Evolutionary conservation across 2,329 filamentous ascomycete genomes (phyloP), one percentile per base, ranked within the genome.

Genomic region (Verticillium dahliae): DNA sequence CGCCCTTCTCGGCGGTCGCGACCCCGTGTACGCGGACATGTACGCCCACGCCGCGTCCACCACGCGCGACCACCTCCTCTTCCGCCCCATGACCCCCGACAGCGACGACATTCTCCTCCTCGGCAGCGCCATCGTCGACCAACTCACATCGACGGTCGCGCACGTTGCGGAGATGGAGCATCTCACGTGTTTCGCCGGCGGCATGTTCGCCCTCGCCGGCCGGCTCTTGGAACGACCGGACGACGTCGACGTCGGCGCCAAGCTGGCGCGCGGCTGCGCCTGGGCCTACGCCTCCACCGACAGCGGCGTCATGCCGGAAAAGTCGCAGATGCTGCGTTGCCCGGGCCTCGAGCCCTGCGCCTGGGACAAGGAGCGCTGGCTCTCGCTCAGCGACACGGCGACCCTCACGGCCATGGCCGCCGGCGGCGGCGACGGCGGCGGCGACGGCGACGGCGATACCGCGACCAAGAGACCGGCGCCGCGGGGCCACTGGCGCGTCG

Each of bases 401-500:
- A 27, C 27, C 27, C 27, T 27, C 27, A 27, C 27, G 27, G 27
- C 27, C 27, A 27, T 27, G 27, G 27, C 4, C 27, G 4, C 27
- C 4, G 27, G 27, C 27, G 27, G 3, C 18, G 27, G 4, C 18
- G 18, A 22, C 4, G 27, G 27, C 27, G 27, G 3, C 18, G 27
- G 4, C 18, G 18, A 22, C 4, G 27, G 27, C 27, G 27, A 9
- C 18, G 27, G 4, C 27, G 27, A 27, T 27, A 27, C 27, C 27
- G 52, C 9, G 18, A 34, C 9, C 54, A 13, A 6, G 80, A 82
- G 45, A 7, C 45, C 11, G 45, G 45, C 45, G 45, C 45, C 45
- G n/a, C 45, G 45, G 7, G 90, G 90, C 0, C 92, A 90, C 71
- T 86, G 81, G 57, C 82, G 86, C 65, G 75, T 75, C 10, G 79